Evolutionary conservation across 2,329 filamentous ascomycete species (phyloP).

Genomic region (Sporothrix brasiliensis): DNA sequence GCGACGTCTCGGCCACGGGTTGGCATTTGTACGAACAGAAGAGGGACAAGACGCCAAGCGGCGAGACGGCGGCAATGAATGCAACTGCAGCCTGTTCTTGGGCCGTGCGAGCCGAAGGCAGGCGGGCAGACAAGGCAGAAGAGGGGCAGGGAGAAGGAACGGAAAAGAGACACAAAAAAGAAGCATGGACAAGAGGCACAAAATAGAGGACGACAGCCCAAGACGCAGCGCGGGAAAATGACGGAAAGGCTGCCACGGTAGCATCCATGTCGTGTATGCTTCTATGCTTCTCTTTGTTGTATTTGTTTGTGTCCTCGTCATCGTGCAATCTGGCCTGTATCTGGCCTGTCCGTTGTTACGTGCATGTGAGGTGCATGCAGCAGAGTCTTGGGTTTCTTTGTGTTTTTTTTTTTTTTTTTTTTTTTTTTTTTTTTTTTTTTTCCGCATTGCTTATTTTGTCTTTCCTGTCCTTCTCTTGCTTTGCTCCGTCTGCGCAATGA

Average conservation of each 20-base stretch:
- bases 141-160: background rate
- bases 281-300: too few relatives aligned
- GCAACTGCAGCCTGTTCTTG: background rate
- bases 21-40: background rate
- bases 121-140: too few relatives aligned
- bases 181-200: background rate
- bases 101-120: constrained; percentile 12
- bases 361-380: constrained; percentile 11
- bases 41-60: background rate
- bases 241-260: background rate
- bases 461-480: background rate
- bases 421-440: background rate
- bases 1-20: too few relatives aligned
- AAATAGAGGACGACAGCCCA: background rate
- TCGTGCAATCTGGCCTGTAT: background rate
- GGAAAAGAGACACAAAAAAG: background rate
- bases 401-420: background rate
- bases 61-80: constrained; percentile 6
- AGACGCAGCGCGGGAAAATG: background rate
- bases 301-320: background rate
- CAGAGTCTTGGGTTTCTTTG: background rate
- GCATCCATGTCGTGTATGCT: background rate
- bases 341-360: background rate
- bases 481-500: background rate
- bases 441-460: background rate